Evolutionary conservation across 2,329 filamentous ascomycete species (phyloP).

Genomic region (Colletotrichum paranaense): DNA sequence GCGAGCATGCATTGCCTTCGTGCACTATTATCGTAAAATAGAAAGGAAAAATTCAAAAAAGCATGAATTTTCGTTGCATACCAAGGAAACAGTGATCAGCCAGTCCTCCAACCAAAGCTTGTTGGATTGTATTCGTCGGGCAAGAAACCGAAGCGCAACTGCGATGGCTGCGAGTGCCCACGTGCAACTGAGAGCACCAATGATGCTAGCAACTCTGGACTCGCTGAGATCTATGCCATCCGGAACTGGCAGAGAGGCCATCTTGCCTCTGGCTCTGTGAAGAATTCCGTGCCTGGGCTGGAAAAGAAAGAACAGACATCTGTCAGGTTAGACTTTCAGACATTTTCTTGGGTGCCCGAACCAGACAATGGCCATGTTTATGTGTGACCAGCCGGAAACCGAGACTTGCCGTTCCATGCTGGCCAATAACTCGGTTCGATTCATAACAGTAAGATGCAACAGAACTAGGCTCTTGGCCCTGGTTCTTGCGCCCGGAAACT

Average conservation of each 20-base stretch:
- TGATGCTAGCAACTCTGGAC: conserved; percentile 35
- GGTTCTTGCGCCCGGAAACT: not conserved
- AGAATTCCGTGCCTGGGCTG: not conserved
- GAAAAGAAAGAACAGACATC: not conserved
- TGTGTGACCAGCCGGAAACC: not conserved
- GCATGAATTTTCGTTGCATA: conserved; percentile 5
- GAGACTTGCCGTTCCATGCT: not conserved
- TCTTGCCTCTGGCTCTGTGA: not conserved
- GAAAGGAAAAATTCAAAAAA: not conserved
- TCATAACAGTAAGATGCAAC: not conserved
- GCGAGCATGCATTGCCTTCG: not conserved
- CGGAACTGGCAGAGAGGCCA: not conserved
- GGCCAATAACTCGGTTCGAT: not conserved
- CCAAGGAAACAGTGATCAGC: conserved; percentile 40
- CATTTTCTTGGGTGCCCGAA: not conserved
- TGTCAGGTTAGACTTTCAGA: not conserved
- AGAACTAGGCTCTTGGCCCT: not conserved
- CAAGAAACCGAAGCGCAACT: conserved; percentile 37
- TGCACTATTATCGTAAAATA: not conserved
- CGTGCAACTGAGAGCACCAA: conserved; percentile 32
- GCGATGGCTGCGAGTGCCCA: conserved; percentile 35
- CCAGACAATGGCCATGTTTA: not conserved
- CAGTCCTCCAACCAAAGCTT: conserved; percentile 41
- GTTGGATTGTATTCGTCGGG: conserved; percentile 36
- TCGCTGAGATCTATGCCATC: conserved; percentile 37